Evolutionary conservation across 2,329 filamentous ascomycete genomes (phyloP).

Genomic region (Leptographium flavum): DNA sequence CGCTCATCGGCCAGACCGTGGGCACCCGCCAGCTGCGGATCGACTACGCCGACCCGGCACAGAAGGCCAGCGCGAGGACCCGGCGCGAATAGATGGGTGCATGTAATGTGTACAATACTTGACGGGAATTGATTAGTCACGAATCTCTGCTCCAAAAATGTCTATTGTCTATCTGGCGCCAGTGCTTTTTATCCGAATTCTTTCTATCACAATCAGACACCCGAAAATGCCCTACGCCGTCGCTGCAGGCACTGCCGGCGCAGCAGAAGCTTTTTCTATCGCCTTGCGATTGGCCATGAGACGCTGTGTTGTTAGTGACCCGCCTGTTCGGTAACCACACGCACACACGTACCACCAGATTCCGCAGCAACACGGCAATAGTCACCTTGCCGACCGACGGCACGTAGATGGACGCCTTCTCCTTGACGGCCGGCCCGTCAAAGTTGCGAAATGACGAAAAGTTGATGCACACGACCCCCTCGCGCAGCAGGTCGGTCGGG

Average conservation of each 20-base stretch:
- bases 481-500: slow-evolving; percentile 64
- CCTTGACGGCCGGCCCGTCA: slow-evolving; percentile 68
- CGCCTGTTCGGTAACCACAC: neutral
- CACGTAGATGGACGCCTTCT: slow-evolving; percentile 93
- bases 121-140: too few species aligned
- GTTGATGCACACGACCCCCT: slow-evolving; percentile 96
- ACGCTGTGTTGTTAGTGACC: neutral
- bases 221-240: neutral
- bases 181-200: too few species aligned
- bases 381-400: slow-evolving; percentile 97
- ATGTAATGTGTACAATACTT: too few species aligned
- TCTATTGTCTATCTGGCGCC: too few species aligned
- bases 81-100: neutral
- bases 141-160: too few species aligned
- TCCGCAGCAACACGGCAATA: slow-evolving; percentile 79
- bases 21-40: slow-evolving; percentile 52
- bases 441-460: slow-evolving; percentile 96
- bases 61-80: neutral
- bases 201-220: too few species aligned
- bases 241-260: neutral
- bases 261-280: neutral
- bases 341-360: slow-evolving; percentile 51
- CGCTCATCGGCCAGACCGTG: slow-evolving; percentile 41
- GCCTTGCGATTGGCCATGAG: slow-evolving; percentile 2
- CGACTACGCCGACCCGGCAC: slow-evolving; percentile 30